Base-by-base conservation (phyloP, 2,329 filamentous ascomycete genomes). In the Ascochyta rabiei region DNA sequence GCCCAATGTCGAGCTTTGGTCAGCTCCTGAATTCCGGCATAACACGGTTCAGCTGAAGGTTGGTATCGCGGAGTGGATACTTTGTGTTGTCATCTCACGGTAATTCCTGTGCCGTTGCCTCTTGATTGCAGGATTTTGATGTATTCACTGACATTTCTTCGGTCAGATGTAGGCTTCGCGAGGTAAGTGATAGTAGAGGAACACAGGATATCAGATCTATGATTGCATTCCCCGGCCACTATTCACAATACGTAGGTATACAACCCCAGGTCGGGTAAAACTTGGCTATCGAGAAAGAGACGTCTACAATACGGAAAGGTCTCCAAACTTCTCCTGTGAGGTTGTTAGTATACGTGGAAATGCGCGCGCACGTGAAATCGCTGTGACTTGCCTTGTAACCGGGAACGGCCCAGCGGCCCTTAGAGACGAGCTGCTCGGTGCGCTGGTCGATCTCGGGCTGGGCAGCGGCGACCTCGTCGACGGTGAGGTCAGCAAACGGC, bases 391-490 rank as follows among this genome's bases (percentile, higher is more conserved):
- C 93, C 91, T 97, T 96, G 90, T 99, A 99, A 77, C 95, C 95
- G 63, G 95, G 93, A 75, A 96, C 93, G 82, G 88, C 86, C 95
- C 95, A 99, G 87, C 92, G 91, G 79, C 93, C 93, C 89, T 96
- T 97, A 79, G 91, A 91, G 65, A 99, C 93, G 77, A 99, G 87
- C 82, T 95, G 88, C 72, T 88, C 82, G 71, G 93, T 96, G 86
- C 96, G 96, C 86, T 96, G 88, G 82, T 98, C 93, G 79, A 99
- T 97, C 68, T 96, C 93, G 71, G 95, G 93, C 79, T 93, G 91
- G 71, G 93, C 95, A 69, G 90, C 87, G 60, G 90, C 91, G 78
- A 99, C 90, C 75, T 99, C 95, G 78, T 98, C 95, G 77, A 98
- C 93, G 77, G 95, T 98, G 77, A 98, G 87, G 71, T 99, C 91